A percentile compares a stretch with the other conserved stretches of the same genome.
Evolutionary conservation across 2,329 filamentous ascomycete species (phyloP).

Genomic region (Metarhizium rileyi): DNA sequence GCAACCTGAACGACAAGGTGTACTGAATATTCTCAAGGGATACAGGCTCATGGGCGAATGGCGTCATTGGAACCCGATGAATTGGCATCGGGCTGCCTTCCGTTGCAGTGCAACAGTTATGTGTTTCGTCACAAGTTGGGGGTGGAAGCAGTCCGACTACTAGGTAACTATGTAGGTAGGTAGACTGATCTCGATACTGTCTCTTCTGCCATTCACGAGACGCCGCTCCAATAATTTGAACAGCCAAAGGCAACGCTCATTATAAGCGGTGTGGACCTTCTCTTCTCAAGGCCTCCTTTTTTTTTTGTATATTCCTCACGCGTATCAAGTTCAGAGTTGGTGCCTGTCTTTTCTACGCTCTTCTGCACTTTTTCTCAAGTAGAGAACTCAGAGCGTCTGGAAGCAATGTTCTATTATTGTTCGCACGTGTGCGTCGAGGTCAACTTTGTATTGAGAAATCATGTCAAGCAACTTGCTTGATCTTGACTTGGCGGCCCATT

Average conservation of each 20-base stretch:
- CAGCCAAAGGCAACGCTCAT: slow-evolving; percentile 41
- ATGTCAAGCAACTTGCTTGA: slow-evolving; percentile 28
- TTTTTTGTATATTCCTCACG: slow-evolving; percentile 16
- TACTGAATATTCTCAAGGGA: slow-evolving; percentile 41
- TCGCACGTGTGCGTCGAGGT: slow-evolving; percentile 37
- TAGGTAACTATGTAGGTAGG: slow-evolving; percentile 9
- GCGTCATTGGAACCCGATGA: background rate
- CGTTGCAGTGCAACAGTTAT: slow-evolving; percentile 38
- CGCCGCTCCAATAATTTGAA: slow-evolving; percentile 39
- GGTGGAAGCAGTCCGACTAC: slow-evolving; percentile 15
- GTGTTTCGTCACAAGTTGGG: slow-evolving; percentile 18
- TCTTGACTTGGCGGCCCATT: slow-evolving; percentile 32
- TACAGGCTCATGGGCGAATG: slow-evolving; percentile 4
- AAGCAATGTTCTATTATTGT: slow-evolving; percentile 29
- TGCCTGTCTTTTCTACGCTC: slow-evolving; percentile 26
- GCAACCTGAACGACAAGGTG: slow-evolving; percentile 45
- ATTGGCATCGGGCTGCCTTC: slow-evolving; percentile 7
- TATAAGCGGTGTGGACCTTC: slow-evolving; percentile 45
- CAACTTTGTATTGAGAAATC: slow-evolving; percentile 41
- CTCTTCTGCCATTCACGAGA: slow-evolving; percentile 36
- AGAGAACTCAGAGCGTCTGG: slow-evolving; percentile 20
- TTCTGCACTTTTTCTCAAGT: slow-evolving; percentile 28
- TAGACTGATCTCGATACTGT: slow-evolving; percentile 20
- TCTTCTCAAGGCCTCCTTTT: slow-evolving; percentile 20
- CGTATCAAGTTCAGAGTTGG: slow-evolving; percentile 21